Base-by-base conservation (phyloP, 495 filamentous ascomycete genomes). In the Corynascus novoguineensis region DNA sequence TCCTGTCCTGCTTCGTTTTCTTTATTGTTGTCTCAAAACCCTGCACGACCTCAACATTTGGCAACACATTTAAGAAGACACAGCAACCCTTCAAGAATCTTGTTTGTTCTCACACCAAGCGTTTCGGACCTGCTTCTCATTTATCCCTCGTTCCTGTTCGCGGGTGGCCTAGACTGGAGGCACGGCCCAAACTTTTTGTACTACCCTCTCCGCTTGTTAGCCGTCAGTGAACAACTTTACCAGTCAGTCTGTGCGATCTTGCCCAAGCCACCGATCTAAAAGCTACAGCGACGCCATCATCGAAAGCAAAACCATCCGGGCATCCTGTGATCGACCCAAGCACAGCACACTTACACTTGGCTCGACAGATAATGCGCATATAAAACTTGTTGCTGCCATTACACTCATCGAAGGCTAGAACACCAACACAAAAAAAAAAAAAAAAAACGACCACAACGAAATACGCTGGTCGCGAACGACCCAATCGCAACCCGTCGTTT, bases 21-120 rank as follows among this genome's bases (percentile, higher is more conserved):
- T 61, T n/a, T 34, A 61, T 61, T 51, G 54, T 64, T 71, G 68
- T 69, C 68, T 71, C 64, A 69, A 65, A 70, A 31, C 53, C 55
- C 62, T 69, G 68, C 68, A 55, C 64, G 56, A 71, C 68, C 52
- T 52, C 51, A 45, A 44, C 55, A 49, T 50, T 42, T 21, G 15
- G 38, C 40, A 47, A 8, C 42, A 57, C 52, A 42, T 47, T 68
- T 65, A 65, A 70, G 62, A 65, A 67, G 66, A 60, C 58, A 59
- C 56, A 60, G 38, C 28, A 61, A 42, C 59, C 58, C 66, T 22
- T 12, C 59, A 55, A 59, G 60, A 53, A 55, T 12, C 19, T 45
- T 29, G 34, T 29, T 32, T 32, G 14, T n/a, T 55, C 55, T 46
- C 55, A 38, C 31, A 22, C 57, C 32, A 49, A 40, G 52, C 51